These are phyloP conservation scores for Neofusicoccum sp. DNA, from an alignment of 2,329 filamentous ascomycete genomes.

Conservation along the genomic window DNA sequence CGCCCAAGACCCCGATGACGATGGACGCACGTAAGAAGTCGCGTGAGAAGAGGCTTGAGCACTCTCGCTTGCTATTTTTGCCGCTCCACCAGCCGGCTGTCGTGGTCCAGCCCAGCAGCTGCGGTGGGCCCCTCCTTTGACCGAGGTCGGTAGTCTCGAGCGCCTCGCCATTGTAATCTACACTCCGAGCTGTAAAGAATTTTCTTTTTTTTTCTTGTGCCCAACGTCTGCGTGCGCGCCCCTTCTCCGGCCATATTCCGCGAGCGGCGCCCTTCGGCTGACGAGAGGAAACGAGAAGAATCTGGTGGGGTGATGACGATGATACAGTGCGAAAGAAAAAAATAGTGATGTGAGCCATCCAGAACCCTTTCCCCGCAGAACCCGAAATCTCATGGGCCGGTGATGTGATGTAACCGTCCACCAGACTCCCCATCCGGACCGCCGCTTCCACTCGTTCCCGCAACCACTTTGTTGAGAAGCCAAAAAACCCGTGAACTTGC, in stretches of 20 bases:
- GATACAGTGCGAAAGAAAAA: neutral
- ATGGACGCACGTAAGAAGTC: constrained; percentile 3
- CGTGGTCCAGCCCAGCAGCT: neutral
- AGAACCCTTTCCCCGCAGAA: too few relatives aligned
- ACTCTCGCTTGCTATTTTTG: constrained; percentile 3
- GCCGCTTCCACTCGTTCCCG: neutral
- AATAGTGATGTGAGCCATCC: neutral
- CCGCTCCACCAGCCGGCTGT: neutral
- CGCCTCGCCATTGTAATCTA: neutral
- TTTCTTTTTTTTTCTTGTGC: neutral
- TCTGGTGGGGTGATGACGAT: neutral
- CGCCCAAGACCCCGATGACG: neutral
- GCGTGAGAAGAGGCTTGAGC: neutral
- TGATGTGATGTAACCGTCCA: neutral
- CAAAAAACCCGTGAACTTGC: neutral
- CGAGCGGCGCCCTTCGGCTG: neutral
- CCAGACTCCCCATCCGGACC: neutral
- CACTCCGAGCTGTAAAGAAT: neutral
- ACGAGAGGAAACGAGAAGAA: neutral
- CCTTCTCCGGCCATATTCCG: neutral
- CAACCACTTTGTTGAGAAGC: constrained; percentile 5
- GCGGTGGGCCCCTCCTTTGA: neutral
- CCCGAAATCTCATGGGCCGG: neutral
- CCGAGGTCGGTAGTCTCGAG: neutral
- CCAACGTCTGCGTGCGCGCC: neutral